These are phyloP conservation scores for Multifurca ochricompacta DNA, from an alignment of 768 basidiomycete species.

Conservation along the genomic window DNA sequence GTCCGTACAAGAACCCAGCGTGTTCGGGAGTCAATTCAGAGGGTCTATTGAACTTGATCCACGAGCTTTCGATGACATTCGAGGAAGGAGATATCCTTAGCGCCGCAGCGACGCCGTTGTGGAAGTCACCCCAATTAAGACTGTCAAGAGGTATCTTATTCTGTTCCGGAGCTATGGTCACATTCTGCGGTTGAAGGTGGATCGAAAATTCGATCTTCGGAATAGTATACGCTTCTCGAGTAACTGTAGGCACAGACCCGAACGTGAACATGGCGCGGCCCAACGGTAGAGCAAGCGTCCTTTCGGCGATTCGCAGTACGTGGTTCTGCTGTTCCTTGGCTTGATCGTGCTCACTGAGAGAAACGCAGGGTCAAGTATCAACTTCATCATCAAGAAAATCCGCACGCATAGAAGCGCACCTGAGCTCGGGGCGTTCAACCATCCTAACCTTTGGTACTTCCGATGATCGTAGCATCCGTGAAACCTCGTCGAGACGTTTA, in stretches of 20 bases:
- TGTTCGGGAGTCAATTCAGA: conserved; percentile 85
- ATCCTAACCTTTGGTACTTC: conserved; percentile 53
- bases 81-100: conserved; percentile 74
- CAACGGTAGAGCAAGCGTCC: conserved; percentile 84
- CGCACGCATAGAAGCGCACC: conserved; percentile 34
- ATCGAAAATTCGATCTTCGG: conserved; percentile 75
- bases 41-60: conserved; percentile 95
- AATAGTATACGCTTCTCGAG: conserved; percentile 68
- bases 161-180: conserved; percentile 54
- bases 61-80: conserved; percentile 77
- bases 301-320: conserved; percentile 71
- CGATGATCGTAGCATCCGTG: conserved; percentile 83
- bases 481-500: conserved; percentile 83
- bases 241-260: conserved; percentile 67
- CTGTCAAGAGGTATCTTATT: conserved; percentile 69
- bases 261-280: conserved; percentile 92
- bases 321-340: conserved; percentile 78
- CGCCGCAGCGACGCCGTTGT: conserved; percentile 92
- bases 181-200: conserved; percentile 65
- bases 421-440: conserved; percentile 62
- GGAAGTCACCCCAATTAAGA: conserved; percentile 91
- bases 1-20: conserved; percentile 90
- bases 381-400: background rate
- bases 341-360: conserved; percentile 74
- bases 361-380: background rate